Base-by-base conservation (phyloP, 495 filamentous ascomycete species). In the Aspergillus leporis region DNA sequence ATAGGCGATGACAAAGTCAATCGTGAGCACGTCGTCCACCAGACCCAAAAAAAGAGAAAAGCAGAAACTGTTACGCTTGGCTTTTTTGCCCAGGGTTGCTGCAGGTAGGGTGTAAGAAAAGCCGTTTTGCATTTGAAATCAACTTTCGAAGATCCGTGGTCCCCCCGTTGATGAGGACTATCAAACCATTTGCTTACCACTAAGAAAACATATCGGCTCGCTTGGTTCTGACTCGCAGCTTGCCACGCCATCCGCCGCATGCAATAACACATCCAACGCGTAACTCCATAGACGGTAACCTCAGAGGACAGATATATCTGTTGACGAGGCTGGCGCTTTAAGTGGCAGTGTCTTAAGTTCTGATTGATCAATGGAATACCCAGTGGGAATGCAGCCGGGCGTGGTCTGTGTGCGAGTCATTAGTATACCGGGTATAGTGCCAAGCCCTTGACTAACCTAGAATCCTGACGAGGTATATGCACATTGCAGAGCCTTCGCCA, bases 181-280 rank as follows among this genome's bases (percentile, higher is more conserved):
- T 55, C 61, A 48, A 60, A 57, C 46, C 50, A 63, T 56, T 48
- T 56, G 55, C 47, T 50, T 25, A 41, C 55, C 43, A 46, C 47
- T 41, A 41, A 41, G 14, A 49, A 57, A 55, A 53, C 55, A 53
- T 31, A 51, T 54, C 51, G 30, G 41, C 23, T 54, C 57, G 47
- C 41, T 14, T 43, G 46, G 43, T 55, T 59, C 55, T 68, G 66
- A 65, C 62, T 65, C 59, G 66, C 61, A 66, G 61, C 51, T 47
- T 21, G 55, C 56, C 60, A 62, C 55, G 63, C 58, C 58, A 55
- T 58, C 58, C 60, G 46, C 61, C 47, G 58, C 61, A 64, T 32
- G 64, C 58, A 58, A 66, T 61, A 36, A 21, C 45, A 46, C 34
- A 52, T 31, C 43, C 25, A 55, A 58, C 51, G 34, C 61, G 54